Percentiles rank a stretch among this genome's conserved stretches.
Evolutionary conservation across 192 early-diverging fungal species (phyloP).

Genomic region (Spizellomyces sp.): DNA sequence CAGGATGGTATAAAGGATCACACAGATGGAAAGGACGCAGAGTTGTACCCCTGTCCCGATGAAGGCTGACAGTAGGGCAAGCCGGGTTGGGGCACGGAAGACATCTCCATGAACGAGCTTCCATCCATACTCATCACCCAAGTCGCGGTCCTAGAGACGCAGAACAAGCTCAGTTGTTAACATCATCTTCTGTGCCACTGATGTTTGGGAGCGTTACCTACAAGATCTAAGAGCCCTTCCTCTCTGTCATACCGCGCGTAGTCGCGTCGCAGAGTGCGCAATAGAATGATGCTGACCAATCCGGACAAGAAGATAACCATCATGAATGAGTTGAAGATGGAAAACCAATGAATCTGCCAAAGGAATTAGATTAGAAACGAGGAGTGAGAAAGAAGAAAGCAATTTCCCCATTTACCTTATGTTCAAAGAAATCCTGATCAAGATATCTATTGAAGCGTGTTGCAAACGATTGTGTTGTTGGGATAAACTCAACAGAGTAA

Average conservation of each 20-base stretch:
- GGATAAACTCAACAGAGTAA: conserved; percentile 69
- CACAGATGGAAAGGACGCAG: conserved; percentile 28
- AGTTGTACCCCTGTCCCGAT: conserved; percentile 80
- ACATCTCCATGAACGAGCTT: conserved; percentile 97
- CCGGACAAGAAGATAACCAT: conserved; percentile 91
- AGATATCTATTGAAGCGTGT: conserved; percentile 88
- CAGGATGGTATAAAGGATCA: conserved; percentile 41
- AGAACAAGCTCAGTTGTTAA: conserved; percentile 9
- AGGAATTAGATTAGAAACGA: too few relatives aligned
- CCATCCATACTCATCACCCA: conserved; percentile 96
- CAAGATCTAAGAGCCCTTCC: conserved; percentile 67
- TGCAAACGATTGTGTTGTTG: conserved; percentile 57
- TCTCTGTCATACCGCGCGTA: conserved; percentile 89
- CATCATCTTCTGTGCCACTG: too few relatives aligned
- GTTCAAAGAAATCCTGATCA: conserved; percentile 78
- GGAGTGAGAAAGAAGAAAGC: too few relatives aligned
- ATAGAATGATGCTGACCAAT: conserved; percentile 87
- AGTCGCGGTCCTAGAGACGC: conserved; percentile 57
- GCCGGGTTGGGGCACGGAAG: conserved; percentile 84
- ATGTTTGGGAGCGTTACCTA: conserved; percentile 26
- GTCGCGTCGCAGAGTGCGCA: conserved; percentile 88
- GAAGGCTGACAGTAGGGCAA: conserved; percentile 76
- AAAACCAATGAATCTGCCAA: conserved; percentile 87
- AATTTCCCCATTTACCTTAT: conserved; percentile 58
- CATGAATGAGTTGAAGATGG: conserved; percentile 89